These are phyloP conservation scores for Malus hybrid DNA, from an alignment of 331 rosid genomes.

Conservation along the genomic window DNA sequence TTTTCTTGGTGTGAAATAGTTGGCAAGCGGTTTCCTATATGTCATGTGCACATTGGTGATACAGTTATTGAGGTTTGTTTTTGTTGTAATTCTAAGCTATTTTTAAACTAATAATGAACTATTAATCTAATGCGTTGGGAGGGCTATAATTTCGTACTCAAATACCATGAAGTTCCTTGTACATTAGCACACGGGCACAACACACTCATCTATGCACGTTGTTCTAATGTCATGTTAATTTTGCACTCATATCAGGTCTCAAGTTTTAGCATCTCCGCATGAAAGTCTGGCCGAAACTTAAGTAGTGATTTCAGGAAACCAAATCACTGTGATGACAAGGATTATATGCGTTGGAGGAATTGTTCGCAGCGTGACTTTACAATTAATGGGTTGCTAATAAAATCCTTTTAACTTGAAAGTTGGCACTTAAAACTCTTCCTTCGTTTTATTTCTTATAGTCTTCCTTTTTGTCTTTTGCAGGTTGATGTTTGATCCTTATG, in stretches of 20 bases:
- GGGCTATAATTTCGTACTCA: neutral
- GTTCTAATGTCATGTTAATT: neutral
- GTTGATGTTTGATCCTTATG: conserved; percentile 79
- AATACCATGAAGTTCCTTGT: neutral
- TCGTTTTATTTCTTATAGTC: neutral
- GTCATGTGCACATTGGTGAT: conserved; percentile 74
- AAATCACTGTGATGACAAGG: conserved; percentile 47
- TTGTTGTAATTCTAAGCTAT: neutral
- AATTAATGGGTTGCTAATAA: conserved; percentile 67
- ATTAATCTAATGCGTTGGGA: neutral
- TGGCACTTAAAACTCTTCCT: neutral
- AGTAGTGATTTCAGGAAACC: conserved; percentile 29
- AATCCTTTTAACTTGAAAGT: conserved; percentile 26
- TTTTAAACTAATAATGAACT: neutral
- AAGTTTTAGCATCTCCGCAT: conserved; percentile 57
- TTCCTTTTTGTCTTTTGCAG: conserved; percentile 32
- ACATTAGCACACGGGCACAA: neutral
- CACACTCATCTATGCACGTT: neutral
- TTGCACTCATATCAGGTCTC: conserved; percentile 52
- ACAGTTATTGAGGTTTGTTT: conserved; percentile 64
- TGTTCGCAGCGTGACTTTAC: conserved; percentile 83
- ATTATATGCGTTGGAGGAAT: conserved; percentile 75
- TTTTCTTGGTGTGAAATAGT: conserved; percentile 86
- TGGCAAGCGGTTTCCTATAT: conserved; percentile 84
- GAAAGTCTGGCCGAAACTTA: conserved; percentile 14